Evolutionary conservation across 148 eudicot species (phyloP).

Genomic region (Vaccinium vitisidaea): DNA sequence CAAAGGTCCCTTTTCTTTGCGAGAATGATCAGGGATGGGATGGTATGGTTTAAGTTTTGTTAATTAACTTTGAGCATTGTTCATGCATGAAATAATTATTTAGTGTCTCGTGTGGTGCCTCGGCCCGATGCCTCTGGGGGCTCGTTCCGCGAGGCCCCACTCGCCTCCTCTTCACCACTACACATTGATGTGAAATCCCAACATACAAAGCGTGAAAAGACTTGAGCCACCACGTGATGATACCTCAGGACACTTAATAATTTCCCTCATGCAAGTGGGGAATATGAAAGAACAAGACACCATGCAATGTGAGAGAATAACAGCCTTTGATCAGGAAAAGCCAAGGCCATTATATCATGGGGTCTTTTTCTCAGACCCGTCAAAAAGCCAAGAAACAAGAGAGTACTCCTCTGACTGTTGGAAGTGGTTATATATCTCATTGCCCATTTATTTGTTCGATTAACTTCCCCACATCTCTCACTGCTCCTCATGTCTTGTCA

Average conservation of each 20-base stretch:
- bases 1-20: not conserved
- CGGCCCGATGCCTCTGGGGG: too few species aligned
- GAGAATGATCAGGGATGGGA: not conserved
- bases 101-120: too few species aligned
- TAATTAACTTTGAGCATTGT: not conserved
- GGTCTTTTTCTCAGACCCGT: not conserved
- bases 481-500: not conserved
- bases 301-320: not conserved
- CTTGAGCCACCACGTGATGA: too few species aligned
- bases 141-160: too few species aligned
- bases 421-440: slow-evolving; percentile 1
- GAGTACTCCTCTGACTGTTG: not conserved
- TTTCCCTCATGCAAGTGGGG: not conserved
- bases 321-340: not conserved
- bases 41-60: not conserved
- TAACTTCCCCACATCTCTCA: not conserved
- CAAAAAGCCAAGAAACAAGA: not conserved
- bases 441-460: not conserved
- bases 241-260: too few species aligned
- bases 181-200: too few species aligned
- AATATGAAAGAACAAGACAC: not conserved
- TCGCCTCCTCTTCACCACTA: too few species aligned
- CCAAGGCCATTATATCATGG: not conserved
- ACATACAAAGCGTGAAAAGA: too few species aligned
- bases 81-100: not conserved